Evolutionary conservation across 2,329 filamentous ascomycete genomes (phyloP).

Genomic region (Neonectria coccinea): DNA sequence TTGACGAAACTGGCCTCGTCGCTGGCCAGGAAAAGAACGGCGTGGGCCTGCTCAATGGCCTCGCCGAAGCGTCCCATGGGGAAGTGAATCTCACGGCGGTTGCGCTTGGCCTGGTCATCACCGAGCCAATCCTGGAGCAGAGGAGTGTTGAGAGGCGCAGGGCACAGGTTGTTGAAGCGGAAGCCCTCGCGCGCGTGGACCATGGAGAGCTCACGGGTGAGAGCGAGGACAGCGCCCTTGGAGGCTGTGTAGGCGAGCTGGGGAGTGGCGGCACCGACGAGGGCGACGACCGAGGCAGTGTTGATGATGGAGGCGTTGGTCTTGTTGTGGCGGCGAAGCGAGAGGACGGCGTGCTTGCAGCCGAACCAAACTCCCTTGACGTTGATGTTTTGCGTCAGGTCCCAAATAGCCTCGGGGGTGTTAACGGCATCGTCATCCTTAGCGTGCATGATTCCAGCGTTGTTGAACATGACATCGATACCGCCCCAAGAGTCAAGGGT

Average conservation of each 20-base stretch:
- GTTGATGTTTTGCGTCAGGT: slow-evolving; percentile 92
- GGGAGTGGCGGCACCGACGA: slow-evolving; percentile 87
- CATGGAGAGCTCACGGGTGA: slow-evolving; percentile 92
- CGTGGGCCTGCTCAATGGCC: slow-evolving; percentile 92
- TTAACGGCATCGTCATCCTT: slow-evolving; percentile 82
- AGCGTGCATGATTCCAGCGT: slow-evolving; percentile 96
- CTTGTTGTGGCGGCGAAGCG: slow-evolving; percentile 84
- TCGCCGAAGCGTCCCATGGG: slow-evolving; percentile 89
- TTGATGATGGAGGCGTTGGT: slow-evolving; percentile 87
- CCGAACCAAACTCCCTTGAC: slow-evolving; percentile 99
- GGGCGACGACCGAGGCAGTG: slow-evolving; percentile 88
- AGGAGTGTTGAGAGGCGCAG: slow-evolving; percentile 91
- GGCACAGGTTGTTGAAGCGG: slow-evolving; percentile 91
- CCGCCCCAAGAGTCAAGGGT: slow-evolving; percentile 86
- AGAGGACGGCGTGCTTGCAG: slow-evolving; percentile 88
- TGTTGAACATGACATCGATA: slow-evolving; percentile 95
- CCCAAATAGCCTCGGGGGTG: slow-evolving; percentile 92
- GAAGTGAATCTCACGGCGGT: slow-evolving; percentile 89
- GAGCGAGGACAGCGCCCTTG: slow-evolving; percentile 90
- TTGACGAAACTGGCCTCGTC: slow-evolving; percentile 93
- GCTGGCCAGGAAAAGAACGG: slow-evolving; percentile 86
- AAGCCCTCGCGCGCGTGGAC: slow-evolving; percentile 90
- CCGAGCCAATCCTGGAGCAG: slow-evolving; percentile 94
- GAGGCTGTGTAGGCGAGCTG: slow-evolving; percentile 94
- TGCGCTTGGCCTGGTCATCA: slow-evolving; percentile 83